phyloP scores from a whole-genome alignment of 139 green algal genomes.

The Chlamydomonas schloesseri region DNA sequence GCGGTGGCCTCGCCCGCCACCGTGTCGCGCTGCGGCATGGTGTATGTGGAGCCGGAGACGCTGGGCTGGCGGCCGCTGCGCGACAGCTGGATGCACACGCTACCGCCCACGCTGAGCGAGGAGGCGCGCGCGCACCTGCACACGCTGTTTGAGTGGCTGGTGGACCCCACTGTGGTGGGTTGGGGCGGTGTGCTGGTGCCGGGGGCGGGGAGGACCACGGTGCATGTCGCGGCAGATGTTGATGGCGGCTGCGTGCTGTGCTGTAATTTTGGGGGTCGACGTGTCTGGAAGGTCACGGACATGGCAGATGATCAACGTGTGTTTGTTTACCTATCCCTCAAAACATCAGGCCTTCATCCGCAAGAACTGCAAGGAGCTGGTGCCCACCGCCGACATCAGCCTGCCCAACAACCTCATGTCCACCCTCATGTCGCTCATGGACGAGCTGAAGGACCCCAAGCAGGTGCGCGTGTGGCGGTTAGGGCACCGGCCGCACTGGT shows the following conservation, averaged over 20 bases:
- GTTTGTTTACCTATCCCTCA: too few relatives aligned
- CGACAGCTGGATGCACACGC: conserved; percentile 61
- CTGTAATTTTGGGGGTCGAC: too few relatives aligned
- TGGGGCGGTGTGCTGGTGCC: too few relatives aligned
- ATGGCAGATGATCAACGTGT: too few relatives aligned
- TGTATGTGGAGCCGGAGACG: conserved; percentile 70
- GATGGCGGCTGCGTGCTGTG: too few relatives aligned
- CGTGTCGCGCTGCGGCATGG: conserved; percentile 87
- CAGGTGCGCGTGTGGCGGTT: conserved; percentile 24
- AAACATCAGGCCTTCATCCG: conserved; percentile 49
- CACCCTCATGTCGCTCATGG: conserved; percentile 63
- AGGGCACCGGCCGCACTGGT: too few relatives aligned
- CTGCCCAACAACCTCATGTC: conserved; percentile 62
- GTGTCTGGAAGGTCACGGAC: too few relatives aligned
- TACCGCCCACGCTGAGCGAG: conserved; percentile 46
- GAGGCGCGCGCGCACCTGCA: conserved; percentile 22
- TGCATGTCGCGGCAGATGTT: too few relatives aligned
- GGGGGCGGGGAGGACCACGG: too few relatives aligned
- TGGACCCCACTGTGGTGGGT: conserved; percentile 69
- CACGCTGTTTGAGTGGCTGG: conserved; percentile 72
- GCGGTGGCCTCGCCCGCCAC: conserved; percentile 84
- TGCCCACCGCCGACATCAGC: conserved; percentile 74
- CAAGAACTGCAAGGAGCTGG: conserved; percentile 74
- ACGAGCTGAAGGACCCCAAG: conserved; percentile 61
- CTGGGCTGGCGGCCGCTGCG: conserved; percentile 66